phyloP scores from a whole-genome alignment of 371 early-diverging fungal species.

The Lichtheimia corymbifera region DNA sequence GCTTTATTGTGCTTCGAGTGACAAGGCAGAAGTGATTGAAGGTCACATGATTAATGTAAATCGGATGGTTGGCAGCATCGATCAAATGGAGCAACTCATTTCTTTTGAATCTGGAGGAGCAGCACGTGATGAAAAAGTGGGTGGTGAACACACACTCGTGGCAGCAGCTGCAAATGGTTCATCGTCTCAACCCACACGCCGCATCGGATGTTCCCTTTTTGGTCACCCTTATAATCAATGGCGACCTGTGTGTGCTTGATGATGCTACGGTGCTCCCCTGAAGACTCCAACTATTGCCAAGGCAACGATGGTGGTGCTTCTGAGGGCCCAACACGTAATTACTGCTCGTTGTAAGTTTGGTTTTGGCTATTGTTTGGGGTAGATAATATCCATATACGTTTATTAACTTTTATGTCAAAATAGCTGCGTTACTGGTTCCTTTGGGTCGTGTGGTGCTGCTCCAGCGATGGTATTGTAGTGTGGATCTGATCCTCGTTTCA shows the following conservation, averaged over 20 bases:
- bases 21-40: slow-evolving; percentile 85
- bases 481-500: too few relatives aligned
- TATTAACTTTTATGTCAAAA: slow-evolving; percentile 56
- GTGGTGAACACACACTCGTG: slow-evolving; percentile 25
- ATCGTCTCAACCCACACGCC: slow-evolving; percentile 20
- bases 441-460: too few relatives aligned
- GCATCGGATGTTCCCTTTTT: slow-evolving; percentile 21
- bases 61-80: slow-evolving; percentile 84
- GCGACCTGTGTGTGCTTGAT: not conserved
- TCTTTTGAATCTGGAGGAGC: slow-evolving; percentile 76
- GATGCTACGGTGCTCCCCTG: slow-evolving; percentile 2
- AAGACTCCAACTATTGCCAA: slow-evolving; percentile 49
- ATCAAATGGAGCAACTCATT: slow-evolving; percentile 85
- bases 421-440: slow-evolving; percentile 6
- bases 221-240: not conserved
- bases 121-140: slow-evolving; percentile 27
- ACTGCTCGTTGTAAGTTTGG: slow-evolving; percentile 41
- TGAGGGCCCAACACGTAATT: slow-evolving; percentile 37
- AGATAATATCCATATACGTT: slow-evolving; percentile 56
- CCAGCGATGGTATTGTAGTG: too few relatives aligned
- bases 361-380: slow-evolving; percentile 46
- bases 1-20: slow-evolving; percentile 70
- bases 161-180: slow-evolving; percentile 27
- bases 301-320: slow-evolving; percentile 41
- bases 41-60: slow-evolving; percentile 90